Percentiles rank a stretch among this genome's conserved stretches.
Conservation (phyloP, 2,329 filamentous ascomycete genomes). For the Microdochium trichocladiopsis region DNA sequence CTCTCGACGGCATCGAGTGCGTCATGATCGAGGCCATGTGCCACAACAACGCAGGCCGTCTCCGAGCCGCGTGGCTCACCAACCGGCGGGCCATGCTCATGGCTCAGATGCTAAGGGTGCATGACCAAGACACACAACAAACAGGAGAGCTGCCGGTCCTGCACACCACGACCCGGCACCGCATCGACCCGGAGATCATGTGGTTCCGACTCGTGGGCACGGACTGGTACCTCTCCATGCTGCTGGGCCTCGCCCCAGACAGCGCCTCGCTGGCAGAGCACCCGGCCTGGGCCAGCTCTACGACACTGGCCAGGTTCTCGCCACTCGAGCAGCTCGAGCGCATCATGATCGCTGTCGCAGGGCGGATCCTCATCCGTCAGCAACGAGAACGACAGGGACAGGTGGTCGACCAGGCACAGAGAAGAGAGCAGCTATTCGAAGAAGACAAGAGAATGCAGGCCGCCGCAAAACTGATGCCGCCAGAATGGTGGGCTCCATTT, state of each 20-base stretch:
- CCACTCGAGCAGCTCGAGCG: constrained; percentile 27
- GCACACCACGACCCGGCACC: constrained; percentile 13
- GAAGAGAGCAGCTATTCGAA: constrained; percentile 15
- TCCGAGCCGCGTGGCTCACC: constrained; percentile 36
- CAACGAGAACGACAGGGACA: constrained; percentile 23
- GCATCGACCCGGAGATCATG: constrained; percentile 26
- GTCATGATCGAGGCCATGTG: constrained; percentile 40
- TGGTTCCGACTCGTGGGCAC: constrained; percentile 37
- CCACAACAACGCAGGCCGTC: constrained; percentile 36
- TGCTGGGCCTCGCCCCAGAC: constrained; percentile 33
- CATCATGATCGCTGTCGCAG: constrained; percentile 21
- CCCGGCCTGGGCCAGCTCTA: constrained; percentile 4
- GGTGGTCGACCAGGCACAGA: constrained; percentile 26
- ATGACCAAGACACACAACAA: constrained; percentile 4
- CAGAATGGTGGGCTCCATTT: constrained; percentile 30
- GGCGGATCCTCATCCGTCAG: constrained; percentile 20
- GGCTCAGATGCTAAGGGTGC: constrained; percentile 32
- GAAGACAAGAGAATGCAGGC: constrained; percentile 30
- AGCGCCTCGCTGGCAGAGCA: constrained; percentile 11
- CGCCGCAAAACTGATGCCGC: constrained; percentile 26
- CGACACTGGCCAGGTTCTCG: not conserved
- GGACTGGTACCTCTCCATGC: constrained; percentile 39
- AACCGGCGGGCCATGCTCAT: constrained; percentile 35
- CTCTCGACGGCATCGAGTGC: constrained; percentile 40
- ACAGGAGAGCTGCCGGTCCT: constrained; percentile 7